Conservation (phyloP, 805 yeast species). For the Komagataella kurtzmanii region DNA sequence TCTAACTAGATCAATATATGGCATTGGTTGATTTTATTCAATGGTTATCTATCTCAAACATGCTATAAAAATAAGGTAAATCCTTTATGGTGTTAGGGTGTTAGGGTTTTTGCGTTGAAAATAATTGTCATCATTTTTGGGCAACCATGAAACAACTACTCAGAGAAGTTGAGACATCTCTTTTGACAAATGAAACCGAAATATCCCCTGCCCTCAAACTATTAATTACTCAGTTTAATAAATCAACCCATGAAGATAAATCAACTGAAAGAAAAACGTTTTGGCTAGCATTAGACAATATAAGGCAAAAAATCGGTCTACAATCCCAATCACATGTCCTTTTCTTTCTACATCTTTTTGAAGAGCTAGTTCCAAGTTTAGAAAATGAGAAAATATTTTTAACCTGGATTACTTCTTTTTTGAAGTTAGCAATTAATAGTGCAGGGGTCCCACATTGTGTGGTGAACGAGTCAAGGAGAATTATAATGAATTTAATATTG, state of each 20-base stretch:
- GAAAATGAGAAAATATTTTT: neutral
- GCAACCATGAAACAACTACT: neutral
- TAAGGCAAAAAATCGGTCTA: neutral
- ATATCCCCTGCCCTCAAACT: neutral
- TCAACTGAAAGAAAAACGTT: neutral
- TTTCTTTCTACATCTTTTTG: neutral
- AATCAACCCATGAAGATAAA: neutral
- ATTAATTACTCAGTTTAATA: neutral
- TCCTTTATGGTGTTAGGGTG: neutral
- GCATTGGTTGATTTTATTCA: neutral
- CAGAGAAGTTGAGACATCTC: neutral
- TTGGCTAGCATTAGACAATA: neutral
- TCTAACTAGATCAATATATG: slow-evolving; percentile 9
- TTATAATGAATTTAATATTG: neutral
- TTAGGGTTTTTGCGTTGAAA: neutral
- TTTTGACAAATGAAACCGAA: neutral
- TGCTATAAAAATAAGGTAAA: neutral
- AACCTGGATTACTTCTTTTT: neutral
- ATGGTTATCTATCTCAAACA: slow-evolving; percentile 8
- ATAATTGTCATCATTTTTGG: neutral
- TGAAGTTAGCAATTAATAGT: neutral
- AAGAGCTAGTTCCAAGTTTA: neutral
- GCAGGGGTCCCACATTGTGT: neutral
- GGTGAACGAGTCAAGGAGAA: neutral
- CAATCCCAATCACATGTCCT: neutral